A percentile compares a stretch with the other conserved stretches of the same genome.
These are phyloP conservation scores for Aspergillus transmontanensis DNA, from an alignment of 2,329 filamentous ascomycete species.

Conservation along the genomic window DNA sequence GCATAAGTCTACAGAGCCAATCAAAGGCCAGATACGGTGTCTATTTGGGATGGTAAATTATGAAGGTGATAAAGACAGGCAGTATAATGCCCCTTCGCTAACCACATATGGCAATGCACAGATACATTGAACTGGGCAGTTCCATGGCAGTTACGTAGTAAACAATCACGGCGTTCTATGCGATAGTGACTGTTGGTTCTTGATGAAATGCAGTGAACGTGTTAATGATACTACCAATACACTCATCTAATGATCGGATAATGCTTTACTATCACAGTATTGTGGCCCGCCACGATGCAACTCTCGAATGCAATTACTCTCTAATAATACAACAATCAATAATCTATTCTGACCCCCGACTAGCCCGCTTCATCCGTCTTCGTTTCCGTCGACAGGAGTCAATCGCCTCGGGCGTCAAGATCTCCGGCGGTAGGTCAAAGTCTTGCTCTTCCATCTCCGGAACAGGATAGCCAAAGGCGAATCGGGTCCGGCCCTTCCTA, in stretches of 20 bases:
- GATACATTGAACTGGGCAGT: no score
- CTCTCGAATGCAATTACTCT: neutral
- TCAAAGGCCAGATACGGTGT: neutral
- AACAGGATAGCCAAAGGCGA: constrained; percentile 80
- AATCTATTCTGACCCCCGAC: constrained; percentile 16
- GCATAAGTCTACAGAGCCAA: no score
- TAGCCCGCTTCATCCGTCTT: constrained; percentile 37
- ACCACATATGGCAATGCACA: no score
- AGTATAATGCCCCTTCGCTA: no score
- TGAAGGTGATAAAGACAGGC: neutral
- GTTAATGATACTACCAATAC: neutral
- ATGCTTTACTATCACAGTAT: neutral
- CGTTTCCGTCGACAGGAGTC: constrained; percentile 43
- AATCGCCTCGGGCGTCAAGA: constrained; percentile 48
- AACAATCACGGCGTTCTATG: neutral
- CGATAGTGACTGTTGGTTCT: no score
- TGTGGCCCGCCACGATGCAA: neutral
- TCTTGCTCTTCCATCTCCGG: constrained; percentile 72
- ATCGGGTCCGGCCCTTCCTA: constrained; percentile 68
- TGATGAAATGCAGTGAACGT: neutral
- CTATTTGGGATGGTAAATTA: neutral
- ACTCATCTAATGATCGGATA: neutral
- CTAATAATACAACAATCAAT: constrained; percentile 9
- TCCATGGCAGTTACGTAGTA: neutral
- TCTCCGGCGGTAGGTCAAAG: constrained; percentile 72